Evolutionary conservation across 1,139 yeast genomes (phyloP), one percentile per base, ranked within the genome.

Genomic region (Chernovozyma sophiae-reginae): DNA sequence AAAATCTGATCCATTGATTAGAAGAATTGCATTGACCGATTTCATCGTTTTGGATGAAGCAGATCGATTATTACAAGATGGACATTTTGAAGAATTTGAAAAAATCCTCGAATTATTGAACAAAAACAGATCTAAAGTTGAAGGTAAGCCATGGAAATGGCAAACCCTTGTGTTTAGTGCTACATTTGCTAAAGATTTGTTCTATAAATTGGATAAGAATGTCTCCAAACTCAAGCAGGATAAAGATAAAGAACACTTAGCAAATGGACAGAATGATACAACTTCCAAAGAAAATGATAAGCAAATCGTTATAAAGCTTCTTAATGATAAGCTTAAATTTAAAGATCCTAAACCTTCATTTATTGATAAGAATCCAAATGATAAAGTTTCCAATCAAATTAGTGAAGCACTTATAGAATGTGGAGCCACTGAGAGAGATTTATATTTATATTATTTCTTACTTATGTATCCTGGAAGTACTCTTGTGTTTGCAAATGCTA

Each of bases 81-180:
- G 98, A 2, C 97, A 90, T 62, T 92, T 92, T 54, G 95, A 86
- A 41, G 98, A 94, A 56, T 77, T 94, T 48, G 95, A 83, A 48
- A 82, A 85, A 52, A 84, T 87, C 35, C 63, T 92, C 42, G 86
- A 83, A 39, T 52, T 79, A n/a, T 58, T 84, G 43, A 48, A 55
- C 47, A 72, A 63, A 45, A 50, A 51, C 50, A 57, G 68, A 53
- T 54, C 65, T 38, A 52, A 58, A 47, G 43, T 43, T 34, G 47
- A 47, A 23, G 43, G 37, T 19, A 47, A 39, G 32, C 55, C 53
- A 4, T 63, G 65, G 58, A 77, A 71, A 53, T 86, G 97, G 83
- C 98, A 92, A 61, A 86, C 97, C 0, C 65, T 90, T 47, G 92
- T 92, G 18, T 92, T 87, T 54, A 86, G 96, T 34, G 99, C 99